A percentile compares a stretch with the other conserved stretches of the same genome.
Conservation (phyloP, 805 yeast genomes). For the Lipomyces sp. region DNA sequence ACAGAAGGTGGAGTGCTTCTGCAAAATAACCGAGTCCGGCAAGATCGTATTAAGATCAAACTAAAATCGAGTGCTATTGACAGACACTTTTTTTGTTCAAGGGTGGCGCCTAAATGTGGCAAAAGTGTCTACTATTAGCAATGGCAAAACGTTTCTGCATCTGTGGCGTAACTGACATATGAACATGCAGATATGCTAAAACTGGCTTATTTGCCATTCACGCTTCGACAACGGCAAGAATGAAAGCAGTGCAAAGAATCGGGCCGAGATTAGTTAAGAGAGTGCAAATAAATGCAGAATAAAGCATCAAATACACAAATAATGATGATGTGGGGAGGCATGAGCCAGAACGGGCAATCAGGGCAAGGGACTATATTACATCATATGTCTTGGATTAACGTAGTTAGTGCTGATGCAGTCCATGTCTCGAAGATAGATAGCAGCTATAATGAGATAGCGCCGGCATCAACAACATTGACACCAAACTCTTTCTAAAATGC, state of each 20-base stretch:
- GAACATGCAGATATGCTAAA: no score
- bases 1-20: neutral
- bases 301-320: neutral
- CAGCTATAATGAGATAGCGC: neutral
- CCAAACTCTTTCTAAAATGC: no score
- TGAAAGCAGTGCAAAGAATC: neutral
- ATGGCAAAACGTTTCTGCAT: accelerated
- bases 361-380: neutral
- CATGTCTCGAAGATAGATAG: constrained; percentile 2
- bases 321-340: neutral
- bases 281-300: neutral
- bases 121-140: neutral
- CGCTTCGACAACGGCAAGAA: no score
- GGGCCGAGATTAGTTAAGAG: neutral
- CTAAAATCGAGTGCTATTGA: neutral
- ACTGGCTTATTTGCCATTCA: neutral
- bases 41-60: neutral
- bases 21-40: neutral
- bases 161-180: neutral
- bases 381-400: neutral
- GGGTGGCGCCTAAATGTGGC: neutral
- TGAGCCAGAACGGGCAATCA: neutral
- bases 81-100: neutral
- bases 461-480: neutral
- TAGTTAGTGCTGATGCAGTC: neutral